Conservation (phyloP, 2,329 filamentous ascomycete genomes). For the Septoria linicola region DNA sequence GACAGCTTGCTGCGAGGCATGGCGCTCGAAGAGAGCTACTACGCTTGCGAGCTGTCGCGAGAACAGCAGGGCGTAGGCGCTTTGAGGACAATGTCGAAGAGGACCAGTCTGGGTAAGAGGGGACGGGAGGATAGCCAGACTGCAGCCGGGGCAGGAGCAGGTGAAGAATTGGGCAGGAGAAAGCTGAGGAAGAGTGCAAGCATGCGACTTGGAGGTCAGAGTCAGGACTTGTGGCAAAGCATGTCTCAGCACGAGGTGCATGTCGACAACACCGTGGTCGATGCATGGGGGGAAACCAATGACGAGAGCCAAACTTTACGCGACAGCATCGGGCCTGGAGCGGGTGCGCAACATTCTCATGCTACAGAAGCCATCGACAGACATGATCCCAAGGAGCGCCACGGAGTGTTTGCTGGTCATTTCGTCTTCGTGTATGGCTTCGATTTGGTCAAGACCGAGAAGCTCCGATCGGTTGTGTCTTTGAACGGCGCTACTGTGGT, state of each 20-base stretch:
- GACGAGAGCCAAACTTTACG: constrained; percentile 23
- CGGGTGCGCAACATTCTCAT: not conserved
- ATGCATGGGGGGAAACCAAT: constrained; percentile 27
- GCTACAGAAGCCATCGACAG: constrained; percentile 1
- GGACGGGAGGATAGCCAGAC: constrained; percentile 45
- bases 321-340: constrained; percentile 9
- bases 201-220: constrained; percentile 75
- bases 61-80: constrained; percentile 75
- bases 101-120: constrained; percentile 58
- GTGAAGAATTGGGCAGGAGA: constrained; percentile 54
- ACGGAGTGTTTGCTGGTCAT: constrained; percentile 35
- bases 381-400: constrained; percentile 5
- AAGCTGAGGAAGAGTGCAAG: constrained; percentile 88
- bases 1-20: constrained; percentile 83
- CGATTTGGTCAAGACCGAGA: constrained; percentile 22
- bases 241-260: constrained; percentile 57
- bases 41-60: constrained; percentile 69
- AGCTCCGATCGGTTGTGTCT: constrained; percentile 28
- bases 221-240: constrained; percentile 84
- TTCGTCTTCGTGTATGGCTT: constrained; percentile 35
- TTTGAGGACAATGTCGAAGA: constrained; percentile 47
- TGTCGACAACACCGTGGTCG: constrained; percentile 24
- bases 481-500: constrained; percentile 36
- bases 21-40: constrained; percentile 83
- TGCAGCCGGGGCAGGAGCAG: constrained; percentile 17